phyloP scores from a whole-genome alignment of 2,329 filamentous ascomycete genomes.

The Colletotrichum cuscutae region DNA sequence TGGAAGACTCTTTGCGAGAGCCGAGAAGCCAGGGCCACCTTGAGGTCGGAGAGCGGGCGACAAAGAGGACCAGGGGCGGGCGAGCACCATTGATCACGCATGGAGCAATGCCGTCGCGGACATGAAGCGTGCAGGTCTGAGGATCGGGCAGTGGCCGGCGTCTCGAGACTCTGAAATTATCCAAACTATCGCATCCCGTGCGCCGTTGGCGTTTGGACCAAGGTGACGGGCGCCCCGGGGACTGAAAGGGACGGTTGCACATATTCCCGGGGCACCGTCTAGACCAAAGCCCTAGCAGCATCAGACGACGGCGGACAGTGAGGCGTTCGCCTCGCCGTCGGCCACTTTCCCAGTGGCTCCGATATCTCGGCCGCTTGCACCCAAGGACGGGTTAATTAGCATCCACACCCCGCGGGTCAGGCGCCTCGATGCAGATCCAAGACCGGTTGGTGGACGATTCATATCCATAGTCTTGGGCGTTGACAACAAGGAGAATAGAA shows the following conservation, averaged over 20 bases:
- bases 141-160: constrained; percentile 28
- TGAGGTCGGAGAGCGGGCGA: neutral
- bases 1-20: neutral
- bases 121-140: constrained; percentile 30
- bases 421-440: constrained; percentile 14
- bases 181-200: constrained; percentile 25
- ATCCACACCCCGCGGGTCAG: constrained; percentile 14
- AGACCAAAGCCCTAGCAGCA: constrained; percentile 7
- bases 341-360: constrained; percentile 24
- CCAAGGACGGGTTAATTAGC: constrained; percentile 21
- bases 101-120: constrained; percentile 4
- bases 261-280: constrained; percentile 10
- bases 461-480: constrained; percentile 5
- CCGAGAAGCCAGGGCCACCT: constrained; percentile 24
- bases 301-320: constrained; percentile 18
- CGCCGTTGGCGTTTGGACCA: constrained; percentile 30
- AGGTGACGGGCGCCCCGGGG: constrained; percentile 19
- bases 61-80: constrained; percentile 7
- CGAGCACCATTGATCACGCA: constrained; percentile 27
- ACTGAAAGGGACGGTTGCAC: neutral
- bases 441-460: constrained; percentile 13
- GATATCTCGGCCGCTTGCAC: constrained; percentile 20
- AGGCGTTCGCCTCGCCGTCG: constrained; percentile 12
- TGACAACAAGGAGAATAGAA: neutral
- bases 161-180: constrained; percentile 13